phyloP scores from a whole-genome alignment of 257 asterid species.

The Lantana camara region DNA sequence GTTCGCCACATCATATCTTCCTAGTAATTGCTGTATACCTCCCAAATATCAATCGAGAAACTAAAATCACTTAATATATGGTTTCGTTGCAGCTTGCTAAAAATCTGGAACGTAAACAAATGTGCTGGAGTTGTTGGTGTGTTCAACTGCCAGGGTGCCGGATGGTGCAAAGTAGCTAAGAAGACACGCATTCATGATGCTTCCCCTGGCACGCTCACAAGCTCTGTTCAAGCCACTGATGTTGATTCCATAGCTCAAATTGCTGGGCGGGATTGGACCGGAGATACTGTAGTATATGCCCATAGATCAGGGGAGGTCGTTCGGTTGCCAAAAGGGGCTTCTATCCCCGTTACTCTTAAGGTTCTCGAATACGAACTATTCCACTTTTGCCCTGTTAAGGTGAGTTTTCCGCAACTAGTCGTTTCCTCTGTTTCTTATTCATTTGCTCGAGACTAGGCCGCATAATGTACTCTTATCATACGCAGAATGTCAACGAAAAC shows the following conservation, averaged over 20 bases:
- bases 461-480: neutral
- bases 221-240: conserved; percentile 74
- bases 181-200: conserved; percentile 86
- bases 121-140: conserved; percentile 82
- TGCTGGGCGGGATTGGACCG: conserved; percentile 79
- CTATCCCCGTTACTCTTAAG: conserved; percentile 77
- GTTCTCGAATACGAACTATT: conserved; percentile 89
- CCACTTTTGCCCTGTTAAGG: conserved; percentile 90
- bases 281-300: conserved; percentile 69
- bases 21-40: no score
- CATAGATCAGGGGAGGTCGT: conserved; percentile 64
- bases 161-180: conserved; percentile 85
- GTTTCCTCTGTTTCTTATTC: neutral
- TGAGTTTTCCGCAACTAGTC: conserved; percentile 35
- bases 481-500: conserved; percentile 53
- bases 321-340: conserved; percentile 71
- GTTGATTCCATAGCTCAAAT: conserved; percentile 66
- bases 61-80: neutral
- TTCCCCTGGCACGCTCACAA: conserved; percentile 85
- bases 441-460: conserved; percentile 8
- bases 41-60: no score
- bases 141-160: conserved; percentile 97
- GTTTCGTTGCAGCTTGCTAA: conserved; percentile 74
- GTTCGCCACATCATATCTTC: conserved; percentile 32
- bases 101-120: conserved; percentile 87